Percentiles rank a stretch among this genome's conserved stretches.
Evolutionary conservation across 1,284 basidiomycete genomes (phyloP).

Genomic region (Ustilago cynodontis): DNA sequence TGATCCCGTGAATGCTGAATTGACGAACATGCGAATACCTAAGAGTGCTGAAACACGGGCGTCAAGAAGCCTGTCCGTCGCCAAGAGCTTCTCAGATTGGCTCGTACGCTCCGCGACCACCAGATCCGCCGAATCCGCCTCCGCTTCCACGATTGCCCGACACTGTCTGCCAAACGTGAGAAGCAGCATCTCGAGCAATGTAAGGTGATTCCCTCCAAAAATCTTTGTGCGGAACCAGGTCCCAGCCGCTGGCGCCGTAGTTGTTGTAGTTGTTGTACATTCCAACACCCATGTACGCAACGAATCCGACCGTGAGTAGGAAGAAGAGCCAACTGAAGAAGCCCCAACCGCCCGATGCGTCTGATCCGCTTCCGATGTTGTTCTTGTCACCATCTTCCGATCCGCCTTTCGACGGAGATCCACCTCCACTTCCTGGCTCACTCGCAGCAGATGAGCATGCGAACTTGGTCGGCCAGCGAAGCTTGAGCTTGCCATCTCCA

Average conservation of each 20-base stretch:
- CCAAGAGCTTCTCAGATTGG: slow-evolving; percentile 21
- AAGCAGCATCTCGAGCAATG: slow-evolving; percentile 47
- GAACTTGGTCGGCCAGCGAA: slow-evolving; percentile 53
- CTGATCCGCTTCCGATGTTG: slow-evolving; percentile 12
- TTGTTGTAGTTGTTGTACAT: slow-evolving; percentile 64
- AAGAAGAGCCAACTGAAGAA: slow-evolving; percentile 56
- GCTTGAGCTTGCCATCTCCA: slow-evolving; percentile 43
- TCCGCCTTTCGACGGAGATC: slow-evolving; percentile 26
- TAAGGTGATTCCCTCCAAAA: slow-evolving; percentile 64
- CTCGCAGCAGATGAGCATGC: slow-evolving; percentile 39
- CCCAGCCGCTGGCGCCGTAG: slow-evolving; percentile 64
- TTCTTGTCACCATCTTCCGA: slow-evolving; percentile 12
- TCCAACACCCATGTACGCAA: slow-evolving; percentile 53
- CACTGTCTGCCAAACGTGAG: slow-evolving; percentile 45
- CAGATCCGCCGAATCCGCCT: slow-evolving; percentile 39
- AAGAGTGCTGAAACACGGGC: not conserved
- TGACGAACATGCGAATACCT: not conserved
- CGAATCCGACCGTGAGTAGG: slow-evolving; percentile 30
- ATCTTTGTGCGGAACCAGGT: slow-evolving; percentile 61
- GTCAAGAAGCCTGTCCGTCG: not conserved
- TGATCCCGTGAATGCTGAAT: not conserved
- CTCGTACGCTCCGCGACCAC: slow-evolving; percentile 49
- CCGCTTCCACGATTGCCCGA: slow-evolving; percentile 33
- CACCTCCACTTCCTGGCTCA: slow-evolving; percentile 29
- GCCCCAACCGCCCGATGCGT: slow-evolving; percentile 37